Conservation (phyloP, 2,329 filamentous ascomycete species). For the Calonectria pauciramosa region DNA sequence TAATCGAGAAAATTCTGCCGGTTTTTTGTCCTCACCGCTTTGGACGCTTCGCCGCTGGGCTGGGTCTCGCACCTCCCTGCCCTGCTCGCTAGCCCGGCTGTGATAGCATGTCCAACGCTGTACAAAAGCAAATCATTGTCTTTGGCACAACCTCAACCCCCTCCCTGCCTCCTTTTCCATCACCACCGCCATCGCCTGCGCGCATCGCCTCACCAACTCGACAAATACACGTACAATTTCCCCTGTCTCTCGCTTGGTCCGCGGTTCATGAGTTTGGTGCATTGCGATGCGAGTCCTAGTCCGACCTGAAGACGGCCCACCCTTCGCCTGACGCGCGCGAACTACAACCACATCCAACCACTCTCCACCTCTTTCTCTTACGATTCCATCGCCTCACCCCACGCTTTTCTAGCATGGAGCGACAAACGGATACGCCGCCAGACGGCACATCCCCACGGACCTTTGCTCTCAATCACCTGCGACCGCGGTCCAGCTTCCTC, state of each 20-base stretch:
- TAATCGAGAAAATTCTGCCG: conserved; percentile 39
- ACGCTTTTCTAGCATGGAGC: conserved; percentile 46
- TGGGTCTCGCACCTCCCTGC: conserved; percentile 1
- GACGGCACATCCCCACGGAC: conserved; percentile 65
- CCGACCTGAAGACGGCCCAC: conserved; percentile 16
- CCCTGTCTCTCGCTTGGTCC: neutral
- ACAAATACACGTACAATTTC: neutral
- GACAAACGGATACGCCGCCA: conserved; percentile 47
- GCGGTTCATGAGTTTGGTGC: conserved; percentile 5
- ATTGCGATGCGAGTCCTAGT: conserved; percentile 26
- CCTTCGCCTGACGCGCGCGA: conserved; percentile 40
- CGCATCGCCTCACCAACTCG: neutral
- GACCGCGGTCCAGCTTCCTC: conserved; percentile 74
- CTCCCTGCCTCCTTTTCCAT: neutral
- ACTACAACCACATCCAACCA: conserved; percentile 22
- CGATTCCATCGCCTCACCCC: neutral
- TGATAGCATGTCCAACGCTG: conserved; percentile 14
- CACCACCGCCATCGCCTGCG: neutral
- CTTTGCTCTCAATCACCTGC: conserved; percentile 70
- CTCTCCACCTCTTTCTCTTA: conserved; percentile 1
- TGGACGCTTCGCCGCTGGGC: conserved; percentile 26
- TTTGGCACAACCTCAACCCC: neutral
- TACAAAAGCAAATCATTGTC: conserved; percentile 16
- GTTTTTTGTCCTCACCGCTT: conserved; percentile 39
- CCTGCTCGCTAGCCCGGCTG: neutral